phyloP scores from a whole-genome alignment of 257 asterid species.

The Salvia hispanica region DNA sequence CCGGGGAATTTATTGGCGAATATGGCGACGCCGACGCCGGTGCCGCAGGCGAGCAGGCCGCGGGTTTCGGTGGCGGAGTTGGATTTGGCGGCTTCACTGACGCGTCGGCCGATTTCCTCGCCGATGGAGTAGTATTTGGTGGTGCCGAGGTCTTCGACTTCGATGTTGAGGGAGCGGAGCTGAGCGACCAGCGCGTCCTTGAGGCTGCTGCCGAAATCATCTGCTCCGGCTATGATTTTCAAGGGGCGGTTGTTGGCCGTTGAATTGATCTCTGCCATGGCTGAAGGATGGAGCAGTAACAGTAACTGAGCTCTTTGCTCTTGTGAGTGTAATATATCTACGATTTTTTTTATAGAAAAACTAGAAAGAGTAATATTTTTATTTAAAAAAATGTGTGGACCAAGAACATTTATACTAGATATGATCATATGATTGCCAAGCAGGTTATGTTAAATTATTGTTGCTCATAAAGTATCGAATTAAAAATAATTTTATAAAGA shows the following conservation, averaged over 20 bases:
- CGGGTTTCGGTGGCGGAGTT: slow-evolving; percentile 53
- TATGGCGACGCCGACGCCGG: slow-evolving; percentile 84
- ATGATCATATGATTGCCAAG: too few relatives aligned
- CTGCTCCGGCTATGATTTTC: slow-evolving; percentile 79
- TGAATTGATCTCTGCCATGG: slow-evolving; percentile 51
- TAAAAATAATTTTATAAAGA: too few relatives aligned
- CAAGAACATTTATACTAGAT: too few relatives aligned
- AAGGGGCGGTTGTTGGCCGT: slow-evolving; percentile 40
- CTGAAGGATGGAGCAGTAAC: not conserved
- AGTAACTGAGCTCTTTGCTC: not conserved
- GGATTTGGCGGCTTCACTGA: slow-evolving; percentile 50
- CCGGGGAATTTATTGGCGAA: slow-evolving; percentile 92
- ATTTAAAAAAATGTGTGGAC: too few relatives aligned
- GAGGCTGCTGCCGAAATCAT: slow-evolving; percentile 66
- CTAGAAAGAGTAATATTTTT: too few relatives aligned
- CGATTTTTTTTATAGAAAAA: too few relatives aligned
- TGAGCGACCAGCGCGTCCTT: slow-evolving; percentile 57
- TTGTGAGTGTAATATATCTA: too few relatives aligned
- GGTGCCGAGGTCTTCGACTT: slow-evolving; percentile 79
- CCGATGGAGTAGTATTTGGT: slow-evolving; percentile 75
- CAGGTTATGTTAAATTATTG: too few relatives aligned
- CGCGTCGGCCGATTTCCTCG: slow-evolving; percentile 76
- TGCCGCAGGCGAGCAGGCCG: slow-evolving; percentile 85
- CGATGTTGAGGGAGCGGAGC: slow-evolving; percentile 61
- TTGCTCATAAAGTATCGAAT: too few relatives aligned